A percentile compares a stretch with the other conserved stretches of the same genome.
Conservation (phyloP, 495 filamentous ascomycete species). For the Aspergillus incahuasiensis region DNA sequence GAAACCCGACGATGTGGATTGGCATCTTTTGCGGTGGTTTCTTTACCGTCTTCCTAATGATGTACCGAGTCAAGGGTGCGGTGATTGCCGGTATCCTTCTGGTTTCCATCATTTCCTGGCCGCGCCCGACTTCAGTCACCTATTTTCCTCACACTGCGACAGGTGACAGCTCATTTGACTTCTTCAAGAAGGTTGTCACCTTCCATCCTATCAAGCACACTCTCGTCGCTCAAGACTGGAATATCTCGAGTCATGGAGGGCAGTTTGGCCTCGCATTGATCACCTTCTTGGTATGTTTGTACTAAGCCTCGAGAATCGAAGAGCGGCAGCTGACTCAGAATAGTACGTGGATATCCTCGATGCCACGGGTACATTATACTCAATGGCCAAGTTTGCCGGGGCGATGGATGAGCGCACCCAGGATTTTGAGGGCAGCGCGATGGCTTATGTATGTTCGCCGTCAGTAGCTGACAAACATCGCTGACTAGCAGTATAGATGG, state of each 20-base stretch:
- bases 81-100: conserved; percentile 75
- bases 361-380: conserved; percentile 71
- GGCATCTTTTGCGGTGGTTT: conserved; percentile 80
- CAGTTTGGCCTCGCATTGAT: conserved; percentile 76
- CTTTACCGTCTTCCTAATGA: conserved; percentile 69
- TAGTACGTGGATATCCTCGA: conserved; percentile 82
- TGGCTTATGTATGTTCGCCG: conserved; percentile 57
- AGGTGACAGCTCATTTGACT: conserved; percentile 66
- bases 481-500: conserved; percentile 36
- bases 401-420: conserved; percentile 67
- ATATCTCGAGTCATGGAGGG: conserved; percentile 55
- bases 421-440: conserved; percentile 74
- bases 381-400: conserved; percentile 74
- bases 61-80: conserved; percentile 78
- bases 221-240: conserved; percentile 64
- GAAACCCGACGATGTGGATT: conserved; percentile 73
- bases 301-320: neutral
- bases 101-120: conserved; percentile 82
- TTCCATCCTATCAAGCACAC: conserved; percentile 69
- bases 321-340: conserved; percentile 1
- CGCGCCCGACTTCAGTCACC: conserved; percentile 64
- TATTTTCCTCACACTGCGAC: conserved; percentile 68
- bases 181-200: conserved; percentile 76
- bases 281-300: conserved; percentile 54
- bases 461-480: neutral